Evolutionary conservation across 208 protist genomes (phyloP).

Genomic region (Wallacemonas sp.): DNA sequence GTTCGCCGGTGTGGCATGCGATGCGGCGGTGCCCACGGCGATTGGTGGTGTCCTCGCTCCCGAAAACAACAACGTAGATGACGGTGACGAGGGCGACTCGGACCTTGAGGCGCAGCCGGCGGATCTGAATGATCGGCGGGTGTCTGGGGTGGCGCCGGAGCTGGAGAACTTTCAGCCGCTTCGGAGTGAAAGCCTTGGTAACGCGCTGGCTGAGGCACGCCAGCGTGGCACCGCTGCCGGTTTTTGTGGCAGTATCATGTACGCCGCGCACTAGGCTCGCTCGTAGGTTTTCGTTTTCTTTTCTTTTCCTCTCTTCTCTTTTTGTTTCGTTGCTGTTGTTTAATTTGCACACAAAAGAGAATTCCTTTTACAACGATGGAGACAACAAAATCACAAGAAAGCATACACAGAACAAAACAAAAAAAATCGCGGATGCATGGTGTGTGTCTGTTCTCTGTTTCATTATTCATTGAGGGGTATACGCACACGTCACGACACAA

Average conservation of each 20-base stretch:
- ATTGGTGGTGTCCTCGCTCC: slow-evolving; percentile 1
- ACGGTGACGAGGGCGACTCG: slow-evolving; percentile 12
- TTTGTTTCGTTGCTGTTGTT: too few relatives aligned
- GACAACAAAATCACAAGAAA: background rate
- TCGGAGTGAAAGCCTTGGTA: background rate
- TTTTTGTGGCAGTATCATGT: background rate
- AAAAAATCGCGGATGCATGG: background rate
- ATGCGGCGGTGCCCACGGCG: slow-evolving; percentile 4
- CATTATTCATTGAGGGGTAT: too few relatives aligned
- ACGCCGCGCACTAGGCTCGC: slow-evolving; percentile 4
- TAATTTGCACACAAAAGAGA: slow-evolving; percentile 1
- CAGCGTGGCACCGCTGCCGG: background rate
- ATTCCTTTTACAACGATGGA: background rate
- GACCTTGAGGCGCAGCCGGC: slow-evolving; percentile 5
- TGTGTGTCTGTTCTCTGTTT: too few relatives aligned
- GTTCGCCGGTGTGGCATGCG: slow-evolving; percentile 11
- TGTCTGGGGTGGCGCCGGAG: background rate
- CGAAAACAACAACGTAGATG: background rate
- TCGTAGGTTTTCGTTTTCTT: too few relatives aligned
- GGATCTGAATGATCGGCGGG: background rate
- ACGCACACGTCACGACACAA: background rate
- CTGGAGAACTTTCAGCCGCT: slow-evolving; percentile 9
- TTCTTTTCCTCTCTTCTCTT: too few relatives aligned
- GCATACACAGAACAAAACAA: background rate
- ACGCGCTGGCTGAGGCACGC: background rate